Conservation (phyloP, 257 asterid species). For the Coffea eugenioides region DNA sequence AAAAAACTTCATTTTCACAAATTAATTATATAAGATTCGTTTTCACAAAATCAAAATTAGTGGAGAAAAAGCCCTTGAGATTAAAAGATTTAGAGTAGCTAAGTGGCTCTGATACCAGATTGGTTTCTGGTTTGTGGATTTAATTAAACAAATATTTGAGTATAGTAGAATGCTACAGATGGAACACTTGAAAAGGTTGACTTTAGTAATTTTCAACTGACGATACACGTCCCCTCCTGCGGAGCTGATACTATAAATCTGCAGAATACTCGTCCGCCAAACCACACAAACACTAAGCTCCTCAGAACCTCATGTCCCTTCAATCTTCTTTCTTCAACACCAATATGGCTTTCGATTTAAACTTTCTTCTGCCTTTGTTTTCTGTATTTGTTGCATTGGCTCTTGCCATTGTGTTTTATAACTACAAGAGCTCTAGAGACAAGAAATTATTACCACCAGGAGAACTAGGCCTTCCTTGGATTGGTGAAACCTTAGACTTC, state of each 20-base stretch:
- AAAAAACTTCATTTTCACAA: no score
- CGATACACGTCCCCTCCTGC: constrained; percentile 31
- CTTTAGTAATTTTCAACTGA: constrained; percentile 11
- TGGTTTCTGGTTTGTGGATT: not conserved
- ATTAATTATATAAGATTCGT: no score
- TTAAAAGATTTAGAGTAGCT: not conserved
- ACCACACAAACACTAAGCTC: constrained; percentile 1
- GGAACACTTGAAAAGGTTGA: constrained; percentile 14
- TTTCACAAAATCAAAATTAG: no score
- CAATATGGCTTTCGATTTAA: constrained; percentile 38
- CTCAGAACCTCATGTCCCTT: constrained; percentile 9
- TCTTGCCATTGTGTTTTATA: constrained; percentile 28
- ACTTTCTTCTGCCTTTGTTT: constrained; percentile 22
- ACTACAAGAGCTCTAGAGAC: constrained; percentile 18
- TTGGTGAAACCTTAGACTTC: constrained; percentile 79
- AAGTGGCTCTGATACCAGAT: constrained; percentile 1
- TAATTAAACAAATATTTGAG: not conserved
- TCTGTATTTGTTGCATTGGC: constrained; percentile 24
- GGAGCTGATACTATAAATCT: constrained; percentile 22
- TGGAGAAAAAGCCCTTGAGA: no score
- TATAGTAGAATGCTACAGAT: not conserved
- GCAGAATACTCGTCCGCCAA: constrained; percentile 2
- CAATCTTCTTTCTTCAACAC: not conserved
- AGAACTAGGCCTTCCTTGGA: constrained; percentile 71
- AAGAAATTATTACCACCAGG: constrained; percentile 70